Conservation (phyloP, 2,329 filamentous ascomycete genomes). For the Sporothrix phasma region DNA sequence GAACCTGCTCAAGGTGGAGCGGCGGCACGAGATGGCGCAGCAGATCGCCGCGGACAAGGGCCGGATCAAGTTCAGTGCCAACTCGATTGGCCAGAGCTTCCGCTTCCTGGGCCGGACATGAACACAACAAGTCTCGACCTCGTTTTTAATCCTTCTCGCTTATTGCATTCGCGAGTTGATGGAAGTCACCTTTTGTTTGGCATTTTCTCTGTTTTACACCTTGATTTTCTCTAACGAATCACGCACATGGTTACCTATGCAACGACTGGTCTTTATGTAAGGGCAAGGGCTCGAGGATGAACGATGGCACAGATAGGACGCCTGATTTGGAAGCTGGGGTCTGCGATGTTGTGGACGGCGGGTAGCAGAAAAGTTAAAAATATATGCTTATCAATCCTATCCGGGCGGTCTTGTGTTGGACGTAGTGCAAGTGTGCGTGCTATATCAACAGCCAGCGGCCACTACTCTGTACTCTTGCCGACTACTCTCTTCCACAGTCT, state of each 20-base stretch:
- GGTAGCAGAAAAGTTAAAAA: neutral
- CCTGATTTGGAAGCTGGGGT: neutral
- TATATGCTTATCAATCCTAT: neutral
- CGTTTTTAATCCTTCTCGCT: neutral
- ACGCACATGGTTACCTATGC: neutral
- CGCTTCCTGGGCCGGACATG: slow-evolving; percentile 14
- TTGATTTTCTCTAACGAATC: neutral
- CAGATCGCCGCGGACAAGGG: slow-evolving; percentile 11
- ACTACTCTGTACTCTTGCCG: too few relatives aligned
- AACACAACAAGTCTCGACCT: neutral
- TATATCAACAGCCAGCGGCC: too few relatives aligned
- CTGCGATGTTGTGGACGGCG: neutral
- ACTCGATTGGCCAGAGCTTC: slow-evolving; percentile 18
- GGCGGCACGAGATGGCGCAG: slow-evolving; percentile 9
- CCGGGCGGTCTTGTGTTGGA: too few relatives aligned
- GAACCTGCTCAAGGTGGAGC: slow-evolving; percentile 13
- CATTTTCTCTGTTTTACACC: neutral
- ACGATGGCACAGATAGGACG: neutral
- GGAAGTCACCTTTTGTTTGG: neutral
- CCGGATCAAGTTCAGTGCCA: slow-evolving; percentile 15
- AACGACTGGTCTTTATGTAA: neutral
- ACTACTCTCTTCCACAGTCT: too few relatives aligned
- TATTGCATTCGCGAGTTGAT: neutral
- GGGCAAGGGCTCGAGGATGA: neutral
- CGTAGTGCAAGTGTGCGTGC: too few relatives aligned